phyloP scores from a whole-genome alignment of 148 eudicot genomes.

The Dysphania ambrosioides region DNA sequence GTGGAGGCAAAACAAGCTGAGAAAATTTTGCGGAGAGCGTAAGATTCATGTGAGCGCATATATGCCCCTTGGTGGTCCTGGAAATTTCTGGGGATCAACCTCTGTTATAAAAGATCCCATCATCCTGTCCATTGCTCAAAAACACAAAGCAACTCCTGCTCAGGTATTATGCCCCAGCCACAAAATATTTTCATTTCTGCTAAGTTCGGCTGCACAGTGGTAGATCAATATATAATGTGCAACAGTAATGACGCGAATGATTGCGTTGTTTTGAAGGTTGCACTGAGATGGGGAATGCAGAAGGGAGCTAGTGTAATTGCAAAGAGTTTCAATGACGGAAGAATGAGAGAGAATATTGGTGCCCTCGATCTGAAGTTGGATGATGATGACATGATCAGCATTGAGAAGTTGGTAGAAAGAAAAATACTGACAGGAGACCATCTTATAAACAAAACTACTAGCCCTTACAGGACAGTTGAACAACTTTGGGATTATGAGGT shows the following conservation, averaged over 20 bases:
- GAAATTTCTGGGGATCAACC: conserved; percentile 59
- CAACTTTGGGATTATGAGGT: conserved; percentile 61
- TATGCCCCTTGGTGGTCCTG: conserved; percentile 66
- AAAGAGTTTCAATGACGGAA: conserved; percentile 48
- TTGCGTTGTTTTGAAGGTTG: conserved; percentile 38
- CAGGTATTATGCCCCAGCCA: conserved; percentile 30
- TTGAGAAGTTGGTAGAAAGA: conserved; percentile 42
- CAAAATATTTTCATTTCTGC: background rate
- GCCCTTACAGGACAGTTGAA: conserved; percentile 52
- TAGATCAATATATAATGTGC: background rate
- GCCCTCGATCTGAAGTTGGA: conserved; percentile 45
- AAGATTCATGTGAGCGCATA: conserved; percentile 63
- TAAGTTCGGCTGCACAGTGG: background rate
- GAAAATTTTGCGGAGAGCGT: conserved; percentile 36
- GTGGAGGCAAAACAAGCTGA: conserved; percentile 68
- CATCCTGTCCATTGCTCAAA: conserved; percentile 50
- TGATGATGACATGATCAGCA: conserved; percentile 38
- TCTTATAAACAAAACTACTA: conserved; percentile 42
- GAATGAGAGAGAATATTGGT: conserved; percentile 49
- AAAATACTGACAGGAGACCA: conserved; percentile 56
- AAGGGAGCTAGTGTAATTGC: conserved; percentile 50
- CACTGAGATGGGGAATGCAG: conserved; percentile 57
- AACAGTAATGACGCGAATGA: background rate
- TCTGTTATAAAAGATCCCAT: conserved; percentile 46
- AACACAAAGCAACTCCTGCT: conserved; percentile 58